phyloP scores from a whole-genome alignment of 2,329 filamentous ascomycete species.

The Verticillium nubilum region DNA sequence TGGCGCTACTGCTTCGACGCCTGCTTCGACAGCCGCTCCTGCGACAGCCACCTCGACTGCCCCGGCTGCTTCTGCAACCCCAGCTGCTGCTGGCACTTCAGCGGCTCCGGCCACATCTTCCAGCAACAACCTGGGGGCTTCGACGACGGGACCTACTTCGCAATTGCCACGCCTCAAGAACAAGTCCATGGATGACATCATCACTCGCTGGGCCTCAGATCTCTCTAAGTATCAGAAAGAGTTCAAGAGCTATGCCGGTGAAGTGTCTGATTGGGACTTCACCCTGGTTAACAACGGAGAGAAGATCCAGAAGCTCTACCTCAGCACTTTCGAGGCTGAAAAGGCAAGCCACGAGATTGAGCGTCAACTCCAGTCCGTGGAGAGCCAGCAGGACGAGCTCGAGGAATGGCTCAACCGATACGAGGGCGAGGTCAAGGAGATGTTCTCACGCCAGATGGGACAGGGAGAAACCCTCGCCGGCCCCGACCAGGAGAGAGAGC shows the following conservation, averaged over 20 bases:
- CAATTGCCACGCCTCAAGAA: slow-evolving; percentile 90
- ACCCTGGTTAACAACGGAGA: slow-evolving; percentile 89
- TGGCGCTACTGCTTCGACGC: slow-evolving; percentile 20
- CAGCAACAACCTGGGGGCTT: slow-evolving; percentile 53
- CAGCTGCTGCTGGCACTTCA: slow-evolving; percentile 21
- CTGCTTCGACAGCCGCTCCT: slow-evolving; percentile 18
- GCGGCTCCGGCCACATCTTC: slow-evolving; percentile 23
- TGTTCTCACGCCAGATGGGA: slow-evolving; percentile 77
- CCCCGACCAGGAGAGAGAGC: slow-evolving; percentile 91
- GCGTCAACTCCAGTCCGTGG: slow-evolving; percentile 80
- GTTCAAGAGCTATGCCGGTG: slow-evolving; percentile 83
- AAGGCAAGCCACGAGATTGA: slow-evolving; percentile 91
- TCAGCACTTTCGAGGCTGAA: slow-evolving; percentile 89
- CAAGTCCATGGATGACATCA: slow-evolving; percentile 98
- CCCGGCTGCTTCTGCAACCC: slow-evolving; percentile 19
- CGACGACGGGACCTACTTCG: slow-evolving; percentile 75
- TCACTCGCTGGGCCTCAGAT: slow-evolving; percentile 93
- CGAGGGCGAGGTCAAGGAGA: slow-evolving; percentile 83
- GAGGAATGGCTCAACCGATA: slow-evolving; percentile 85
- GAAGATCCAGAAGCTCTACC: slow-evolving; percentile 90
- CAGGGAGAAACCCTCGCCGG: slow-evolving; percentile 71
- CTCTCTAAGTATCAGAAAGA: slow-evolving; percentile 95
- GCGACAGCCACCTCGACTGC: slow-evolving; percentile 24
- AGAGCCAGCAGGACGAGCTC: slow-evolving; percentile 88
- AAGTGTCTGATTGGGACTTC: slow-evolving; percentile 87